Base-by-base conservation (phyloP, 352 stramenopile species). In the Phytophthora hybrid region DNA sequence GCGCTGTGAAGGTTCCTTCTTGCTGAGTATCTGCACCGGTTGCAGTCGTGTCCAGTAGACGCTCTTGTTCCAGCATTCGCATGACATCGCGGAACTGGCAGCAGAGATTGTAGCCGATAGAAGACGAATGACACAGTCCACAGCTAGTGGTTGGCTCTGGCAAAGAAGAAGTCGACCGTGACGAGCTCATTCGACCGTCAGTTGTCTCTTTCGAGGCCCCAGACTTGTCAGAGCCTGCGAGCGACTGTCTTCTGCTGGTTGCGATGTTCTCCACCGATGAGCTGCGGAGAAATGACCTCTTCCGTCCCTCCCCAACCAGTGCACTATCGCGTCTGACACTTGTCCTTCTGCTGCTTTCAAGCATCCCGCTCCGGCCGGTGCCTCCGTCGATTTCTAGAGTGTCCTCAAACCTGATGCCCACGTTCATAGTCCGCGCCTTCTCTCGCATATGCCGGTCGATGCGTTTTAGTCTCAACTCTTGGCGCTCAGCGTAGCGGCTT, bases 71-170 rank as follows among this genome's bases (percentile, higher is more conserved):
- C 18, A 93, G 61, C 29, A 59, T 64, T 21, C 73, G 59, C 56
- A 92, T 87, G 4, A 93, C 86, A 10, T 77, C 55, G 16, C 81
- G 81, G 59, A 87, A 85, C 68, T 93, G 83, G 37, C 71, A 81
- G 72, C 86, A 93, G 5, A 93, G 59, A 56, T 91, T 89, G 75
- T 90, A 89, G 21, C 83, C 76, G 19, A 90, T 82, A 19, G 77
- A 91, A 0, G 84, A 81, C 7, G 86, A 90, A 53, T 83, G 79
- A 26, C 86, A 93, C 14, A 93, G 69, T 2, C 68, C 69, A 41
- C 81, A 90, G 44, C 57, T 76, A 5, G 4, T 37, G 14, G 21
- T 32, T 14, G 32, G 16, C 31, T 53, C 44, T 32, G 67, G 52
- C 5, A 65, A 14, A 5, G 49, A 37, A 21, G 34, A 9, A 37